Base-by-base conservation (phyloP, 2,329 filamentous ascomycete species). In the Zymoseptoria pseudotritici region DNA sequence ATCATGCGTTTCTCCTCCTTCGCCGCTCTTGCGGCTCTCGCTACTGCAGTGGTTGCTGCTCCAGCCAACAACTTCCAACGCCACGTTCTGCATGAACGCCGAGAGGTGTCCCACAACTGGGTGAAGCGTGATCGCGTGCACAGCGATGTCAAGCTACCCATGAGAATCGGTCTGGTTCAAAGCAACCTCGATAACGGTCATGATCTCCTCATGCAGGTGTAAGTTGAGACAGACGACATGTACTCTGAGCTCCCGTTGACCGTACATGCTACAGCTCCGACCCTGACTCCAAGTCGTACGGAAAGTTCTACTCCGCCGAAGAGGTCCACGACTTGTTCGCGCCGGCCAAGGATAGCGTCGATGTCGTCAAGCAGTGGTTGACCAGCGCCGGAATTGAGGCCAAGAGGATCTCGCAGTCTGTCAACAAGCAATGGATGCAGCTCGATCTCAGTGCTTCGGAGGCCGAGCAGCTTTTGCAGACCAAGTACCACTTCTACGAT, bases 401-500 rank as follows among this genome's bases (percentile, higher is more conserved):
- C 4, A 56, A 71, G 53, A 63, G 66, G 20, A 72, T 76, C 61
- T 70, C 71, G 9, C 72, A 74, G 53, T 75, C 72, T 62, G 53
- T 55, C 55, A 62, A 65, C 57, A 58, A 58, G 56, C 66, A 77
- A 69, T 79, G 76, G 77, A 66, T 79, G 52, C 75, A 77, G 62
- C 76, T 79, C 49, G 74, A 78, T 60, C 72, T 75, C 7, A 67
- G 69, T 1, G 72, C 73, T n/a, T 58, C 59, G 3, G 71, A 79
- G 53, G 72, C 72, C 2, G 77, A 78, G 29, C 55, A 57, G 13
- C 65, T 79, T 6, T 67, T 78, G 5, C 68, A 72, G 61, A 70
- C 75, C 58, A 83, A 85, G 64, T 84, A 81, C 54, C 83, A 84
- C 59, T 79, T 85, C 50, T 81, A 82, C 62, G 83, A 87, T 69